Evolutionary conservation across 768 basidiomycete species (phyloP), one percentile per base, ranked within the genome.

Genomic region (Phlegmacium glaucopus): DNA sequence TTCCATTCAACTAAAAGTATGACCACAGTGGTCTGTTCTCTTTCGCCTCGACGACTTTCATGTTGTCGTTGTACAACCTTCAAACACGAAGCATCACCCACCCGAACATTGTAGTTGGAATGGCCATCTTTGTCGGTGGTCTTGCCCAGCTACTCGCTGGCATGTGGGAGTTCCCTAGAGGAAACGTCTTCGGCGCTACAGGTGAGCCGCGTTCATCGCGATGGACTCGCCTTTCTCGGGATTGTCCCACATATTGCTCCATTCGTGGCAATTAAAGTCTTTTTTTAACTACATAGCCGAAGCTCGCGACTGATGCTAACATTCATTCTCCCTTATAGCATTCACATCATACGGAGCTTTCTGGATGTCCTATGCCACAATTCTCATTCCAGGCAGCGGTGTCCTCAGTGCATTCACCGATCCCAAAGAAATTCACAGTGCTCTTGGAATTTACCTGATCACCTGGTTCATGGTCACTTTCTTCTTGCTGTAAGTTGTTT

Each of bases 321-420:
- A 22, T 22, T 46, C 25, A 32, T 42, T 7, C 35, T 26, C 28
- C 29, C 11, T 38, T 16, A 25, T 55, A 87, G 90, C 89, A 0
- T 93, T 92, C 74, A 73, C 80, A 0, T 85, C 85, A 1, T 94
- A 87, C 51, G 91, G 91, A 17, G 87, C 83, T 2, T 94, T 93
- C 75, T 94, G 90, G 90, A 71, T 93, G 69, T 90, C 90, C 4
- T 93, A 80, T 41, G 88, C 80, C 4, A 71, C 78, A 0, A 82
- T 94, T 56, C 65, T 85, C 59, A 76, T 90, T 39, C 91, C 91
- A 2, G 74, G 76, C 22, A 77, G 76, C 4, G 89, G 89, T 11
- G 74, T 92, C 39, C 9, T 54, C 4, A 61, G 72, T 0, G 78
- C 89, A 0, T 92, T 83, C 58, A 53, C 44, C 0, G 52, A 49